Evolutionary conservation across 768 basidiomycete genomes (phyloP).

Genomic region (Tylopilus subfusipes): DNA sequence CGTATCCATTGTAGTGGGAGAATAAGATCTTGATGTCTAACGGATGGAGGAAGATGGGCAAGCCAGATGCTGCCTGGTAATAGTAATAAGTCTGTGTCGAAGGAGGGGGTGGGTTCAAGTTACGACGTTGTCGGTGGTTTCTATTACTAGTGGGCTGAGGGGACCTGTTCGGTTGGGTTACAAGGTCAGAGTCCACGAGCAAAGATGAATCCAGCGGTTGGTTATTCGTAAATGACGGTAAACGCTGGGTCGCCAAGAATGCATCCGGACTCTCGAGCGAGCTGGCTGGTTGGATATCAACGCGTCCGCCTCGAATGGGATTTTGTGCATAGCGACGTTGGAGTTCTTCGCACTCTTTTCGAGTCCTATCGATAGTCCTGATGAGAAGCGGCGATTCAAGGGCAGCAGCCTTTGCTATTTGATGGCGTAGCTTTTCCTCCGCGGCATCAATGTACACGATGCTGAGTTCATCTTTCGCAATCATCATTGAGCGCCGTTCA

Average conservation of each 20-base stretch:
- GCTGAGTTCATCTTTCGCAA: constrained; percentile 73
- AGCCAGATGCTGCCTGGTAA: constrained; percentile 91
- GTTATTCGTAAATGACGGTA: constrained; percentile 8
- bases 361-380: constrained; percentile 59
- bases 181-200: constrained; percentile 4
- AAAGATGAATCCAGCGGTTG: constrained; percentile 2
- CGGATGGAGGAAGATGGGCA: constrained; percentile 90
- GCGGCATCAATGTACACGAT: constrained; percentile 78
- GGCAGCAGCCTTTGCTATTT: constrained; percentile 75
- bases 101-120: constrained; percentile 82
- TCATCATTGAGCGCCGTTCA: constrained; percentile 65
- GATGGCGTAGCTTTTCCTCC: constrained; percentile 67
- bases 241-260: constrained; percentile 47
- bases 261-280: constrained; percentile 53
- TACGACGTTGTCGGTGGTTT: constrained; percentile 60
- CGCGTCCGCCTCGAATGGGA: constrained; percentile 21
- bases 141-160: constrained; percentile 31
- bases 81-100: constrained; percentile 91
- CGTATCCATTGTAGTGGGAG: constrained; percentile 76
- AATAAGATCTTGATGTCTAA: constrained; percentile 92
- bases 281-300: constrained; percentile 10
- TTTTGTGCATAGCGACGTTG: constrained; percentile 35
- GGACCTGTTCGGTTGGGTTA: constrained; percentile 5
- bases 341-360: constrained; percentile 54
- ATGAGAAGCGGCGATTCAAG: constrained; percentile 67